A percentile compares a stretch with the other conserved stretches of the same genome.
These are phyloP conservation scores for Cercophora sp. DNA, from an alignment of 495 filamentous ascomycete species.

Conservation along the genomic window DNA sequence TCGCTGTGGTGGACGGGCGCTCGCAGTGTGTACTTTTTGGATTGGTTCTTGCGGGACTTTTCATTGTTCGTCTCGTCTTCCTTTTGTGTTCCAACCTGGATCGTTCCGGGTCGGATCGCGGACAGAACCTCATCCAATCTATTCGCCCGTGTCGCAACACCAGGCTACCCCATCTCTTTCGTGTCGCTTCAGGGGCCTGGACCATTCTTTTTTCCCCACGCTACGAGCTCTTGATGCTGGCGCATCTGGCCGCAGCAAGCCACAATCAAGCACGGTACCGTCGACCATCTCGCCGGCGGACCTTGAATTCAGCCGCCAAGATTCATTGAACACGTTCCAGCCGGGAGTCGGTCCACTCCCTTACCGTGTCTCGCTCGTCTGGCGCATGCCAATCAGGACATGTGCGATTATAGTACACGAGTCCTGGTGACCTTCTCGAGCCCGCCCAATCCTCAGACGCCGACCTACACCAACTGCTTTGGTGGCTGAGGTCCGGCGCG, in stretches of 20 bases:
- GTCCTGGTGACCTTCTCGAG: not conserved
- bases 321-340: conserved; percentile 9
- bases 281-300: not conserved
- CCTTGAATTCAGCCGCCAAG: conserved; percentile 10
- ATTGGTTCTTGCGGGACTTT: too few relatives aligned
- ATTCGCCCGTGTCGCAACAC: not conserved
- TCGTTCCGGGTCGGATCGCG: too few relatives aligned
- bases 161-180: not conserved
- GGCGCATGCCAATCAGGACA: conserved; percentile 2
- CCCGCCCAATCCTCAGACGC: not conserved
- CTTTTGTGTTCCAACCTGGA: too few relatives aligned
- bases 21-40: too few relatives aligned
- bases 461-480: not conserved
- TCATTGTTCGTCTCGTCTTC: too few relatives aligned
- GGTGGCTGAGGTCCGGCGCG: not conserved
- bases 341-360: too few relatives aligned
- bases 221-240: not conserved
- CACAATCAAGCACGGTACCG: not conserved
- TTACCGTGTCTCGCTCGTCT: too few relatives aligned
- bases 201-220: not conserved
- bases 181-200: not conserved
- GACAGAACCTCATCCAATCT: too few relatives aligned
- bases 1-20: too few relatives aligned
- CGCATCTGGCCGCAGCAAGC: not conserved
- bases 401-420: conserved; percentile 3